Base-by-base conservation (phyloP, 1,139 yeast genomes). In the Neolecta irregularis region DNA sequence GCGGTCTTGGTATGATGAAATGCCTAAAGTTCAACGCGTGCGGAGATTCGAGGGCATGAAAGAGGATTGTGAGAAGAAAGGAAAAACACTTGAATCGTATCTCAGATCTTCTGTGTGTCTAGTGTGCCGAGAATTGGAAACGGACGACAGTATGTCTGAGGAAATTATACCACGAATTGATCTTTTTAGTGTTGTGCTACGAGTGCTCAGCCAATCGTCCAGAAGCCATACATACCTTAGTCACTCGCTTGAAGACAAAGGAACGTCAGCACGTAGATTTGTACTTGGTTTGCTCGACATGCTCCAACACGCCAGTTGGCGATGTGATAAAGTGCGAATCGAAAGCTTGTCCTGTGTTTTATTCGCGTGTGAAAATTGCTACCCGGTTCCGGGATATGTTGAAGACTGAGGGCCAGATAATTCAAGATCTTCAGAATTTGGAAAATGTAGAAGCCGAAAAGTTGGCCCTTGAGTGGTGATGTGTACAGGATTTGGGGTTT, bases 351-450 rank as follows among this genome's bases (percentile, higher is more conserved):
- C 55, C 64, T 2, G 46, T 62, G 11, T 64, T 51, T 41, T 65
- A 55, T 44, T 53, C 61, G 17, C 46, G 67, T 9, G 44, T 50
- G n/a, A n/a, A n/a, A n/a, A n/a, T n/a, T n/a, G n/a, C n/a, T n/a
- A n/a, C n/a, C n/a, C n/a, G n/a, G n/a, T 81, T 83, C 69, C 91
- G 96, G 72, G 96, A 85, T 76, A 85, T 77, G n/a, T n/a, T n/a
- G n/a, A n/a, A n/a, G n/a, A n/a, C n/a, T n/a, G n/a, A n/a, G n/a
- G n/a, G n/a, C n/a, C n/a, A n/a, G n/a, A n/a, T n/a, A n/a, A n/a
- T n/a, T n/a, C n/a, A n/a, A n/a, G n/a, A n/a, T n/a, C n/a, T n/a
- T n/a, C n/a, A n/a, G n/a, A n/a, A n/a, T n/a, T n/a, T n/a, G n/a
- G n/a, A n/a, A n/a, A n/a, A n/a, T n/a, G n/a, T n/a, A n/a, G n/a